Evolutionary conservation across 2,329 filamentous ascomycete genomes (phyloP), one percentile per base, ranked within the genome.

Genomic region (Lasiodiplodia hormozganensis): DNA sequence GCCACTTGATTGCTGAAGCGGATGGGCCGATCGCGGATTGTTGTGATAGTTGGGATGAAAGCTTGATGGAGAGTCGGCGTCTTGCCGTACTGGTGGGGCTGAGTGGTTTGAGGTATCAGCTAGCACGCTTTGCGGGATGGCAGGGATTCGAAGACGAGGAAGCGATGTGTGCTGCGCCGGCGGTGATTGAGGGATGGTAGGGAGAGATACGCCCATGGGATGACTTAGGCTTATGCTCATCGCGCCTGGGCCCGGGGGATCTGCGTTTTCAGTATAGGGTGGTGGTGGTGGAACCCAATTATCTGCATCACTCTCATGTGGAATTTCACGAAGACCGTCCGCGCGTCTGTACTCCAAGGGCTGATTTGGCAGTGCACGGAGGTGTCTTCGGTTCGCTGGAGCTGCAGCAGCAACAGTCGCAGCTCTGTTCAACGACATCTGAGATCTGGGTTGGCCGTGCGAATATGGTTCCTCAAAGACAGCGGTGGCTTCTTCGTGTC

Each of bases 271-370:
- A 51, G 89, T 88, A 73, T 96, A 96, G 0, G 92, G 92, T 3
- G 93, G 93, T 10, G 93, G 93, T 5, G 93, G 93, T 5, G 92
- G 92, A 4, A 94, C 91, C 93, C 93, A 96, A 73, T 94, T 93
- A 74, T 96, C 93, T 4, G 92, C 92, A 76, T 96, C 92, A 71
- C 92, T 95, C 78, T 96, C 92, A 77, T 96, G 92, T 4, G 92
- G 92, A 72, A 93, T 86, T 74, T 94, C 90, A 52, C 87, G 84
- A 52, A 89, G 85, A 7, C 90, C 89, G 78, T 92, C 90, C 16
- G 90, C 90, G 56, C 90, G 86, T 54, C 89, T 87, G 75, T 91
- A 92, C 72, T 89, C 88, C 82, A 73, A 83, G 81, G 72, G 86
- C 81, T 65, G 86, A 80, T 51, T 87, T 81, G 60, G 85, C 82